Conservation (phyloP, 768 basidiomycete species). For the Coprinellus micaceus region DNA sequence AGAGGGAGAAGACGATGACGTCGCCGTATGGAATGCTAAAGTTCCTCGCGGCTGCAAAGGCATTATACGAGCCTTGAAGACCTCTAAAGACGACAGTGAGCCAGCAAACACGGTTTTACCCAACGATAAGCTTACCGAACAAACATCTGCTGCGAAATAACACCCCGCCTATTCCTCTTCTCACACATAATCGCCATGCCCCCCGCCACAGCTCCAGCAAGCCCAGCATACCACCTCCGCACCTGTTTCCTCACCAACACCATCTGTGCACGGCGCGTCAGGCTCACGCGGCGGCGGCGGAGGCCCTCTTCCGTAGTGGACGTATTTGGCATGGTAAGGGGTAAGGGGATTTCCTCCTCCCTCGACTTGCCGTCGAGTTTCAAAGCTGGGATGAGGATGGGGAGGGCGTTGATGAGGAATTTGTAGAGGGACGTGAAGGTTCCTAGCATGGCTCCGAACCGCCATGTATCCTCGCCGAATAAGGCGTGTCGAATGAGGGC, state of each 20-base stretch:
- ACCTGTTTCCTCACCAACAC: constrained; percentile 64
- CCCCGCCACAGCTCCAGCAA: constrained; percentile 76
- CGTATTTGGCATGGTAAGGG: constrained; percentile 19
- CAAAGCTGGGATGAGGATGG: constrained; percentile 59
- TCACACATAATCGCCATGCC: constrained; percentile 75
- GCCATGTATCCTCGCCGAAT: constrained; percentile 76
- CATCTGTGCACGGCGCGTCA: constrained; percentile 60
- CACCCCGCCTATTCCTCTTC: constrained; percentile 56
- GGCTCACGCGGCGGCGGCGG: constrained; percentile 52
- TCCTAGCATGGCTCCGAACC: constrained; percentile 87
- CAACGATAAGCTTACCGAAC: constrained; percentile 84
- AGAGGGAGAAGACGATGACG: constrained; percentile 76
- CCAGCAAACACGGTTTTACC: too few relatives aligned
- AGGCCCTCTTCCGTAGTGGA: constrained; percentile 22
- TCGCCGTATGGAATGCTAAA: constrained; percentile 80
- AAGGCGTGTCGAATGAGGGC: constrained; percentile 74
- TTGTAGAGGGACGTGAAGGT: constrained; percentile 79
- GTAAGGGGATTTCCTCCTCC: background rate
- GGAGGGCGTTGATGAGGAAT: constrained; percentile 72
- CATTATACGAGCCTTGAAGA: constrained; percentile 86
- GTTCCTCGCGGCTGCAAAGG: constrained; percentile 61
- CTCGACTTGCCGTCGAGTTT: constrained; percentile 19
- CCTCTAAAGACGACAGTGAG: constrained; percentile 46
- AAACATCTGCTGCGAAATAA: constrained; percentile 84
- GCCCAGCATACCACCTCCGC: constrained; percentile 71